Base-by-base conservation (phyloP, 805 yeast species). In the Teunomyces tritomae region DNA sequence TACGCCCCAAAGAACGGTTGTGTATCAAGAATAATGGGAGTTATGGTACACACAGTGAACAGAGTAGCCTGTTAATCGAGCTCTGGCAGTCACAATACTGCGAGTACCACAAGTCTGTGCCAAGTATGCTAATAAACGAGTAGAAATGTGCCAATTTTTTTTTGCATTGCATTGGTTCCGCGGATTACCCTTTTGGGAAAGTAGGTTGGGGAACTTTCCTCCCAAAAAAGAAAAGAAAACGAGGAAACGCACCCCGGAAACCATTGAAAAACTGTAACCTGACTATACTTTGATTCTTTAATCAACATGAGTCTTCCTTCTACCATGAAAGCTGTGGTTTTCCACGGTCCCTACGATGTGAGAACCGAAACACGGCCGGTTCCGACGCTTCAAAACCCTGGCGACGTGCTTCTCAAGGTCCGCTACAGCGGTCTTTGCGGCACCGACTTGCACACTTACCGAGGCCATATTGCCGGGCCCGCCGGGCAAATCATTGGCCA, bases 391-490 rank as follows among this genome's bases (percentile, higher is more conserved):
- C 49, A 59, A 24, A 53, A 53, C 1, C 65, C 71, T 2, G 62
- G 65, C 0, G 82, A 79, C 50, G 73, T 73, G n/a, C 73, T 79
- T 34, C 63, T 79, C 44, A 76, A 74, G 51, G 78, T 75, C 28
- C 64, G 64, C 44, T 74, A 64, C 47, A 71, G 81, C 2, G 82
- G 80, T 3, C 59, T 79, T 13, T 79, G 84, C 57, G 84, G 84
- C 2, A 73, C 82, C 5, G 84, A 79, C 53, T 64, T 79, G 46
- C 84, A 79, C 58, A 69, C 74, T 37, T 79, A 76, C 54, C 59
- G 83, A n/a, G 83, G 83, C n/a, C 71, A 74, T 48, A 68, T 76
- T 28, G 58, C 58, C 17, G 69, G 75, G 1, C 68, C 71, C 61
- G 58, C 73, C 59, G 56, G 64, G 53, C 53, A 59, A 46, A 71